phyloP scores from a whole-genome alignment of 2,329 filamentous ascomycete genomes.

The Leptographium flavum region DNA sequence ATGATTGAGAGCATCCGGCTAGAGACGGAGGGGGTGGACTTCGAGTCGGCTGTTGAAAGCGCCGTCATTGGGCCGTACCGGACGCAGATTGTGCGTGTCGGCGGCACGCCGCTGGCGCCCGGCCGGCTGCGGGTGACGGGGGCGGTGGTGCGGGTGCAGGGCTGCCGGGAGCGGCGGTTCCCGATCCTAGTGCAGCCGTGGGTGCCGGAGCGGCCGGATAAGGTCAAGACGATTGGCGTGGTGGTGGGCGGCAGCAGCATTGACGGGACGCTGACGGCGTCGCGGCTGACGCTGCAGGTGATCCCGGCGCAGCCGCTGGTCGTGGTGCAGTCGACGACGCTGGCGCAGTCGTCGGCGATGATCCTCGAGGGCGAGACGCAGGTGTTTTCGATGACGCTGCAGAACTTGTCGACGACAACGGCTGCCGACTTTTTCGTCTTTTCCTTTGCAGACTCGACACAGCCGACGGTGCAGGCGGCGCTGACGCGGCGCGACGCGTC shows the following conservation, averaged over 20 bases:
- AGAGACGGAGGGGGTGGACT: constrained; percentile 50
- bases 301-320: constrained; percentile 69
- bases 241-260: constrained; percentile 20
- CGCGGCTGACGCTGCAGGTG: constrained; percentile 52
- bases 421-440: constrained; percentile 75
- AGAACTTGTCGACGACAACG: constrained; percentile 58
- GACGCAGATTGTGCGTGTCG: constrained; percentile 62
- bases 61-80: constrained; percentile 67
- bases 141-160: constrained; percentile 63
- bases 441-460: constrained; percentile 81
- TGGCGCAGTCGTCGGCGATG: constrained; percentile 80
- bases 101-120: constrained; percentile 49
- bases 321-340: constrained; percentile 57
- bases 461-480: constrained; percentile 59
- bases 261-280: constrained; percentile 27
- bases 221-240: constrained; percentile 64
- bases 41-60: constrained; percentile 32
- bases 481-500: constrained; percentile 64
- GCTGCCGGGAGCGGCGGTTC: constrained; percentile 72
- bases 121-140: constrained; percentile 64
- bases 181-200: constrained; percentile 69
- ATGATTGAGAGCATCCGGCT: constrained; percentile 73
- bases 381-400: constrained; percentile 62
- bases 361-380: constrained; percentile 79
- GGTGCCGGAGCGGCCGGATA: constrained; percentile 53